Evolutionary conservation across 768 basidiomycete species (phyloP).

Genomic region (Lactarius sanguifluus): DNA sequence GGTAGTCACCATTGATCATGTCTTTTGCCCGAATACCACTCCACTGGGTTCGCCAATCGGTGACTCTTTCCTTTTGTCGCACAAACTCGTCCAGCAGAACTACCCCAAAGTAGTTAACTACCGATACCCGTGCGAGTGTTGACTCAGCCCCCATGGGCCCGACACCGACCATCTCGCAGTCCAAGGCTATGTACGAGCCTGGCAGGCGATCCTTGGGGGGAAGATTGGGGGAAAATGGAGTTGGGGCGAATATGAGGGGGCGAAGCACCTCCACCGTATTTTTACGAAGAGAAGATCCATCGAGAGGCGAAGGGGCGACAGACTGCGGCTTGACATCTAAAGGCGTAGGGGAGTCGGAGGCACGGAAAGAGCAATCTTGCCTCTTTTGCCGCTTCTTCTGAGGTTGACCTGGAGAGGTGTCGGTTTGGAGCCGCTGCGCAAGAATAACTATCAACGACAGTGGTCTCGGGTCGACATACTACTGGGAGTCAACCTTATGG

Average conservation of each 20-base stretch:
- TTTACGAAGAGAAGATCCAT: not conserved
- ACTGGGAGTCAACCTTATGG: slow-evolving; percentile 21
- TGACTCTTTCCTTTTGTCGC: slow-evolving; percentile 78
- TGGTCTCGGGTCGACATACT: slow-evolving; percentile 1
- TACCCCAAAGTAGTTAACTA: slow-evolving; percentile 87
- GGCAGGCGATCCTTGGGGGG: slow-evolving; percentile 36
- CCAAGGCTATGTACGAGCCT: slow-evolving; percentile 78
- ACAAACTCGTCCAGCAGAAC: slow-evolving; percentile 85
- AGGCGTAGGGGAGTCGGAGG: slow-evolving; percentile 6
- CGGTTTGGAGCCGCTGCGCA: slow-evolving; percentile 12
- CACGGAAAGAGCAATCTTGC: not conserved
- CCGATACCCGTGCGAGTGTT: slow-evolving; percentile 81
- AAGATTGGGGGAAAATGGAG: slow-evolving; percentile 17
- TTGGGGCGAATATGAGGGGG: slow-evolving; percentile 36
- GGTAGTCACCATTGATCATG: slow-evolving; percentile 58
- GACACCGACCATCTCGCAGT: slow-evolving; percentile 99
- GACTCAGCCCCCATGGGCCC: slow-evolving; percentile 81
- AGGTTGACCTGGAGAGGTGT: slow-evolving; percentile 1
- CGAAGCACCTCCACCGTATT: slow-evolving; percentile 20
- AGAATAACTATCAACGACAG: slow-evolving; percentile 13
- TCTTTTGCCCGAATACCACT: slow-evolving; percentile 81
- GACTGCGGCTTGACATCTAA: slow-evolving; percentile 3
- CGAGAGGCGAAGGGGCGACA: not conserved
- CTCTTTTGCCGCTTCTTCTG: slow-evolving; percentile 12
- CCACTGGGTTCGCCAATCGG: slow-evolving; percentile 90